phyloP scores from a whole-genome alignment of 768 basidiomycete genomes.

The Tylopilus sp. region DNA sequence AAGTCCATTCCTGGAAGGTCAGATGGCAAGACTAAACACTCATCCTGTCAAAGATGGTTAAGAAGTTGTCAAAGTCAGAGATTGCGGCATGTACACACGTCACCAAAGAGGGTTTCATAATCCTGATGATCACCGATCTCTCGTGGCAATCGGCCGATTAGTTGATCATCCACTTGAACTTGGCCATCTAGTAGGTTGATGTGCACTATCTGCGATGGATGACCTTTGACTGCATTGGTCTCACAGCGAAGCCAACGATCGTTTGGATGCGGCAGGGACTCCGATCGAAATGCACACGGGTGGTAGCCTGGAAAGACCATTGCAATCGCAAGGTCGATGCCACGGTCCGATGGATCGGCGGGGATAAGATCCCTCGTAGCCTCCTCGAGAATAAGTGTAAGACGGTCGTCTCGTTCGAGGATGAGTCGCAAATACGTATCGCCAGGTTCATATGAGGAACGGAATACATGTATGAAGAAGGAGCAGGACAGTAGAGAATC shows the following conservation, averaged over 20 bases:
- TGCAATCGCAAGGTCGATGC: neutral
- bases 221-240: neutral
- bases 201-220: neutral
- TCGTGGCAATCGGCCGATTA: neutral
- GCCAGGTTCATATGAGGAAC: too few species aligned
- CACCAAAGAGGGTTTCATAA: neutral
- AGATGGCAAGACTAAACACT: neutral
- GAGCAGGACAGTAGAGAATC: too few species aligned
- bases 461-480: too few species aligned
- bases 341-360: neutral
- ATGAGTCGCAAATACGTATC: too few species aligned
- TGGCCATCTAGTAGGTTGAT: neutral
- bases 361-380: neutral
- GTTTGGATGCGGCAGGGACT: neutral
- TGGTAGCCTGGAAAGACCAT: neutral
- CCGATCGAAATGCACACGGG: neutral
- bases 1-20: neutral
- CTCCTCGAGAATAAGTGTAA: neutral
- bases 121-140: neutral
- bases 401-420: neutral
- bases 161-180: neutral
- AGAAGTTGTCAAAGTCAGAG: too few species aligned
- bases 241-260: neutral
- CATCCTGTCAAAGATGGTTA: neutral
- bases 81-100: neutral